Base-by-base conservation (phyloP, 2,329 filamentous ascomycete species). In the Helotiales sp. region DNA sequence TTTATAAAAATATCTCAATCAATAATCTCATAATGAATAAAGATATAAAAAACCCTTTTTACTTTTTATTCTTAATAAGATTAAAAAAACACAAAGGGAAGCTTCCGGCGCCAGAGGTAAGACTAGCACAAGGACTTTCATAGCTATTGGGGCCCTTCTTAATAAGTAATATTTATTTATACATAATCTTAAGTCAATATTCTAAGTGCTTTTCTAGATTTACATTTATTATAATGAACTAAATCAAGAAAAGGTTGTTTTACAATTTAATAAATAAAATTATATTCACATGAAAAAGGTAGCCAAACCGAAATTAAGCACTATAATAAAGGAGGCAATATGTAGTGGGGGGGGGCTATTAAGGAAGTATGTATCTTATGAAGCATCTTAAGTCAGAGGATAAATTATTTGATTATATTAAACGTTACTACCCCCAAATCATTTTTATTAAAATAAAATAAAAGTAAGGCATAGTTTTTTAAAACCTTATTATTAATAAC, bases 21-120 rank as follows among this genome's bases (percentile, higher is more conserved):
- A 78, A 79, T 54, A 84, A 84, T 66, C 76, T 85, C 11, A 80
- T 84, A 70, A 78, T 85, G 1, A 83, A 83, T 69, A 76, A 84
- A 66, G 78, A 83, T 13, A 61, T 76, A 15, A 62, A 77, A 0
- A 80, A 81, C 68, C 75, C 74, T 24, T 83, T 75, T 7, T 79
- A 71, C 75, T 70, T 61, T 37, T 70, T 73, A 6, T 80, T 80
- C 50, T 68, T 79, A 45, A 79, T 81, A 76, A 75, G 6, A 77
- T 81, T 59, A 77, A 73, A 64, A 73, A 73, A 57, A n/a, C 78
- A 45, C 74, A 75, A 17, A 74, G 76, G 20, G 67, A 68, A 17
- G 67, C 75, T 63, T 79, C 75, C 11, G n/a, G n/a, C n/a, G n/a
- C n/a, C n/a, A n/a, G n/a, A n/a, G n/a, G n/a, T n/a, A n/a, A n/a